phyloP scores from a whole-genome alignment of 176 grass and related monocot genomes.

The Bolboschoenus planiculmis region DNA sequence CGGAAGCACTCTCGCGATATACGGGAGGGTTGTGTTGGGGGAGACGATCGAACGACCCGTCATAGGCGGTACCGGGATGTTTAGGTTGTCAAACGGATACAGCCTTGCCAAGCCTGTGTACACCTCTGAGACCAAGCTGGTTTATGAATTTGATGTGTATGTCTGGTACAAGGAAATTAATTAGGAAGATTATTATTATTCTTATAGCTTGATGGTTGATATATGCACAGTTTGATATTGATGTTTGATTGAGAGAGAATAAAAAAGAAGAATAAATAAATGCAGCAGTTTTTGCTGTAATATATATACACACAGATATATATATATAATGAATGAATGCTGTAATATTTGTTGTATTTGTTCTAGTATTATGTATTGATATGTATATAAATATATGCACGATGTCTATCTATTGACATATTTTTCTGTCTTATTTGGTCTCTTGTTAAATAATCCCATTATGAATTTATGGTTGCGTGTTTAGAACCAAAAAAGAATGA shows the following conservation, averaged over 20 bases:
- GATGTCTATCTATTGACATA: no score
- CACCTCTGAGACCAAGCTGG: not conserved
- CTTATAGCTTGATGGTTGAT: not conserved
- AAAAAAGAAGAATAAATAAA: not conserved
- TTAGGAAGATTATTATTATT: no score
- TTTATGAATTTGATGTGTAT: constrained; percentile 3
- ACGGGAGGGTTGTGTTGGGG: not conserved
- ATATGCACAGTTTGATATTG: not conserved
- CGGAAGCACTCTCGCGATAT: not conserved
- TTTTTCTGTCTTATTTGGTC: not conserved
- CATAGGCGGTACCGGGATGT: constrained; percentile 16
- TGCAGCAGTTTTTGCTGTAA: not conserved
- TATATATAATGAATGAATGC: no score
- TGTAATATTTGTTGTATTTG: not conserved
- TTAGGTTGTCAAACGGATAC: constrained; percentile 15
- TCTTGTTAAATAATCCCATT: no score
- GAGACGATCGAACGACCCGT: not conserved
- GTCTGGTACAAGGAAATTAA: not conserved
- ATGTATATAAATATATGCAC: no score
- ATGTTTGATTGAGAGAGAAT: not conserved
- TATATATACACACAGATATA: no score
- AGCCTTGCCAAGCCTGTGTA: not conserved
- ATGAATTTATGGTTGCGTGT: no score
- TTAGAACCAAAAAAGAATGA: no score
- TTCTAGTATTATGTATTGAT: not conserved